Evolutionary conservation across 169 alveolate genomes (phyloP).

Genomic region (Plasmodium yoelii): DNA sequence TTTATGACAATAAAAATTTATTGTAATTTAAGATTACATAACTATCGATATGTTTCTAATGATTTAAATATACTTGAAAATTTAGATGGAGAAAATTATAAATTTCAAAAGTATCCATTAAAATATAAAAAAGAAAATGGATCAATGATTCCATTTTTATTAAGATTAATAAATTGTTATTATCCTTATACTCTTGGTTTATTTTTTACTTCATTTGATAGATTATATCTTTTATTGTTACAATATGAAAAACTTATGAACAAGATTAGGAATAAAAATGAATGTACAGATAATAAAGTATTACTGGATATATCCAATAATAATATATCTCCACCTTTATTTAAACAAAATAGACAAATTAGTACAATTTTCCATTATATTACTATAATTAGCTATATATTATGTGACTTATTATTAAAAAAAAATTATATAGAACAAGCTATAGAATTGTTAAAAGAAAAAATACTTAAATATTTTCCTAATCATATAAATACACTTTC

Average conservation of each 20-base stretch:
- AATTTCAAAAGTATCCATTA: conserved; percentile 20
- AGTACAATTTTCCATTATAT: conserved; percentile 26
- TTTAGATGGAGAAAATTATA: conserved; percentile 31
- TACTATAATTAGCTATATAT: conserved; percentile 32
- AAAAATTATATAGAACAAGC: conserved; percentile 72
- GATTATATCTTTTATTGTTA: conserved; percentile 29
- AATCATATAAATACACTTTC: conserved; percentile 40
- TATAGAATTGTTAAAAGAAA: conserved; percentile 34
- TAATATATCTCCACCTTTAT: neutral
- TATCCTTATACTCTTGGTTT: conserved; percentile 59
- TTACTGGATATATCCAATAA: neutral
- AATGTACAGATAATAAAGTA: neutral
- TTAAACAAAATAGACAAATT: neutral
- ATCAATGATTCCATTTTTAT: conserved; percentile 47
- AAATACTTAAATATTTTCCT: conserved; percentile 44
- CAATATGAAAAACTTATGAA: conserved; percentile 25
- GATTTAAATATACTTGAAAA: conserved; percentile 37
- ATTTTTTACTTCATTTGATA: conserved; percentile 61
- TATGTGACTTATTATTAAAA: conserved; percentile 67
- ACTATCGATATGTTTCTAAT: conserved; percentile 42
- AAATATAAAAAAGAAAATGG: conserved; percentile 67
- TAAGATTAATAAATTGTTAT: conserved; percentile 57
- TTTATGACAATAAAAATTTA: conserved; percentile 64
- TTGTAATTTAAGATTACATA: conserved; percentile 59
- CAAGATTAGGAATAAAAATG: neutral